Base-by-base conservation (phyloP, 2,329 filamentous ascomycete species). In the Tolypocladium capitatum region DNA sequence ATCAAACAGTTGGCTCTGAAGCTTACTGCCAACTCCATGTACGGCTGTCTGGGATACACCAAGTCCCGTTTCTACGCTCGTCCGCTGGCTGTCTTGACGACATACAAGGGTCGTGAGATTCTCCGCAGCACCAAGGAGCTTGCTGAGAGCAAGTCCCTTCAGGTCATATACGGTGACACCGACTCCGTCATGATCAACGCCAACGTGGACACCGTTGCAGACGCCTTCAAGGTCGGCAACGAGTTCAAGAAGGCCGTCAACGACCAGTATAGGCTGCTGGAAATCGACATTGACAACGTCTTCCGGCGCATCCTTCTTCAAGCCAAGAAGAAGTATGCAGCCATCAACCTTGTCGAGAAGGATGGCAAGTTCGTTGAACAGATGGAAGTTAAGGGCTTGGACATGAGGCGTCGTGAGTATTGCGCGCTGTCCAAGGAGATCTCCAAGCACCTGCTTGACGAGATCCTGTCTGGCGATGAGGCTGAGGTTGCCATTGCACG, bases 101-200 rank as follows among this genome's bases (percentile, higher is more conserved):
- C 92, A 0, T 94, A 83, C 71, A 97, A 98, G 66, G 92, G 92
- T 49, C 88, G 92, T 71, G 92, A 98, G 70, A 97, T 98, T 78
- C 73, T 98, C 50, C 81, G 86, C 53, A 94, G 87, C 62, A 98
- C 92, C 48, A 98, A 97, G 66, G 90, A 94, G 47, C 78, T 98
- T 52, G 92, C 92, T 10, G 92, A 98, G 67, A 86, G 81, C 58
- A 90, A 86, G 56, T 83, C 89, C 50, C 76, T 98, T 30, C 86
- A 92, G 60, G 92, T 98, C 63, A 97, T 98, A 53, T 98, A 98
- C 58, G 92, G 92, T 70, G 92, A 98, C 68, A 98, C 92, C 13
- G 92, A 98, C 67, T 98, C 92, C 9, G 92, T 98, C 68, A 98
- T 98, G 92, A 97, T 98, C 72, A 98, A 98, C 61, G 94, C 92